Conservation (phyloP, 331 rosid species). For the Phaseolus coccineus region DNA sequence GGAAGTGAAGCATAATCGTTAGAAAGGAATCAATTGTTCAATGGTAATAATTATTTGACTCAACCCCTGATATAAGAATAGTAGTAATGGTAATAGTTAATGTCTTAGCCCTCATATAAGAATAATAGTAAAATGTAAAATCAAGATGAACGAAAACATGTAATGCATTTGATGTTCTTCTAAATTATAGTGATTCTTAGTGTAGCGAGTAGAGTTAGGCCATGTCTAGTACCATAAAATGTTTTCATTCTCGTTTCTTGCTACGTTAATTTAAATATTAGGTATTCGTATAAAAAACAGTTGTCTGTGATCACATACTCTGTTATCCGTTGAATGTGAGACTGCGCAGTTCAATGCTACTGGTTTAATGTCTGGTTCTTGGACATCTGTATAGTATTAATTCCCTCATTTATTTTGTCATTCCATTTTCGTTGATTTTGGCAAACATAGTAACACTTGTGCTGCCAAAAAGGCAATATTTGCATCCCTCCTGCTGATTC, state of each 20-base stretch:
- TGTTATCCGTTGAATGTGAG: not conserved
- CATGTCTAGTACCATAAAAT: not conserved
- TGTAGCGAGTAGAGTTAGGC: not conserved
- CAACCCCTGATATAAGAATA: too few relatives aligned
- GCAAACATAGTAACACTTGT: not conserved
- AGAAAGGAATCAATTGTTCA: too few relatives aligned
- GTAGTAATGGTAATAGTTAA: too few relatives aligned
- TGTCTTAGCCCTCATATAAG: too few relatives aligned
- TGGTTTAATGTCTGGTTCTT: constrained; percentile 1
- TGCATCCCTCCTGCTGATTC: constrained; percentile 7
- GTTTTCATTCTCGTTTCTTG: not conserved
- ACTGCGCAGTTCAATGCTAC: not conserved
- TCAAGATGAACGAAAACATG: constrained; percentile 8
- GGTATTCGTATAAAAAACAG: not conserved
- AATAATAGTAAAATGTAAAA: not conserved
- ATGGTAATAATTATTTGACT: too few relatives aligned
- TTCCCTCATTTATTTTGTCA: not conserved
- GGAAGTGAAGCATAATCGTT: too few relatives aligned
- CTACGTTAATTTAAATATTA: not conserved
- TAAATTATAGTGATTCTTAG: not conserved
- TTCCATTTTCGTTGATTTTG: constrained; percentile 17
- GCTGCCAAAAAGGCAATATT: not conserved
- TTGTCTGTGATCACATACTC: not conserved
- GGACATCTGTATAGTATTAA: not conserved
- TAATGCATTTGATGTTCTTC: not conserved